Percentiles rank a stretch among this genome's conserved stretches.
These are phyloP conservation scores for Arthrobotrys sinensis DNA, from an alignment of 2,329 filamentous ascomycete genomes.

Conservation along the genomic window DNA sequence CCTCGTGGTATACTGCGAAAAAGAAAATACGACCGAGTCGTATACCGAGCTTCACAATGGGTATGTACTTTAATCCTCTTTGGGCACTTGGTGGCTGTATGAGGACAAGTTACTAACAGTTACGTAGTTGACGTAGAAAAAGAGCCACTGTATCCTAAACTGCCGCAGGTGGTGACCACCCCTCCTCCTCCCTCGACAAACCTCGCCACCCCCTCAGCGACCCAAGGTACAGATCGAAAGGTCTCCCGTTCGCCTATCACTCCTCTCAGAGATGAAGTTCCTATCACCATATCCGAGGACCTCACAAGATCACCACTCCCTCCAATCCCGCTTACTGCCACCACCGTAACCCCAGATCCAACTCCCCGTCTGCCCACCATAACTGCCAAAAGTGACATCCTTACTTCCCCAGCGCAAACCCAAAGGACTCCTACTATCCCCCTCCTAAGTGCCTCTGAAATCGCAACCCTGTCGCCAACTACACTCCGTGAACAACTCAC, in stretches of 20 bases:
- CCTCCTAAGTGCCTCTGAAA: constrained; percentile 62
- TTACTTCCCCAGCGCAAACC: constrained; percentile 41
- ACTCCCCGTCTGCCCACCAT: constrained; percentile 47
- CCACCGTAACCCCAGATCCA: constrained; percentile 57
- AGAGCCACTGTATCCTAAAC: constrained; percentile 43
- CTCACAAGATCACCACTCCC: constrained; percentile 52
- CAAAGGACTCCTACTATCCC: constrained; percentile 16
- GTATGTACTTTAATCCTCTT: constrained; percentile 20
- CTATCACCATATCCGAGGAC: constrained; percentile 44
- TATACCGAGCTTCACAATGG: constrained; percentile 33
- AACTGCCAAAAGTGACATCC: constrained; percentile 36
- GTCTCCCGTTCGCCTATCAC: constrained; percentile 43
- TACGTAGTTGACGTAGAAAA: constrained; percentile 31
- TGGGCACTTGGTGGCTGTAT: neutral
- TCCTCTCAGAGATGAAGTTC: constrained; percentile 42
- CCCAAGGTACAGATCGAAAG: constrained; percentile 33
- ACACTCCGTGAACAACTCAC: constrained; percentile 65
- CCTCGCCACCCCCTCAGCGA: constrained; percentile 35
- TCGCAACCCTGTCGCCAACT: constrained; percentile 64
- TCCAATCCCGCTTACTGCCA: constrained; percentile 44
- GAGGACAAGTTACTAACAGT: constrained; percentile 10
- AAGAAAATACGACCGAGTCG: constrained; percentile 19
- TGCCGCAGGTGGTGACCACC: constrained; percentile 49
- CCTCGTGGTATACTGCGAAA: constrained; percentile 10
- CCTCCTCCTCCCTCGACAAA: constrained; percentile 51